Evolutionary conservation across 441 rosid species (phyloP), one percentile per base, ranked within the genome.

Genomic region (Populus trichocarpa): DNA sequence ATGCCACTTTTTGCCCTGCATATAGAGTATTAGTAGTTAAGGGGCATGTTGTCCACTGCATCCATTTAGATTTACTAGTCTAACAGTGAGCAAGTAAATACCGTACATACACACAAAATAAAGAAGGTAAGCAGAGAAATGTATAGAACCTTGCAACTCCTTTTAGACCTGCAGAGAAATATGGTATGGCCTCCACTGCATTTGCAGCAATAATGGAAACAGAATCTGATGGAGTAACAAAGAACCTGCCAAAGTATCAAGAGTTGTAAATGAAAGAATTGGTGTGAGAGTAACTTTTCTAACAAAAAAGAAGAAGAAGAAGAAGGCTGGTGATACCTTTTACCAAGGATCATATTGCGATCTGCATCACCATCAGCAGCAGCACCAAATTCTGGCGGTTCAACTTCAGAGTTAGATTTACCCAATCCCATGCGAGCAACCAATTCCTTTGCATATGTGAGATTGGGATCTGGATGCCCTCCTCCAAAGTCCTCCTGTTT

Each of bases 351-450:
- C 98, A 97, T 95, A 83, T 97, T 97, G 80, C 99, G 97, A 84
- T 97, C 99, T 42, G 98, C 99, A 88, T 97, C 99, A 85, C 99
- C 99, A 89, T 97, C 99, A 88, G 98, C 91, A 82, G 99, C 99
- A n/a, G 99, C 98, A 70, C 99, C 98, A 86, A 96, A 94, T 76
- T 96, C 99, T 70, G 99, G 99, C 20, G 93, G 90, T 80, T 90
- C 93, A 76, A 63, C 88, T 69, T 63, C 81, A 73, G 90, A 73
- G 79, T 77, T 83, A 16, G 97, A 89, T 86, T 96, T 93, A 71
- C 97, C 84, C 86, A 94, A 87, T 78, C 99, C 99, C 99, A 96
- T 92, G 30, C 94, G 90, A 82, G 85, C 92, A 81, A 94, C 99
- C 86, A 96, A 87, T 85, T 92, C 98, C 88, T 94, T 94, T 70